Evolutionary conservation across 1,139 yeast species (phyloP), one percentile per base, ranked within the genome.

Genomic region (Torulaspora pretoriensis): DNA sequence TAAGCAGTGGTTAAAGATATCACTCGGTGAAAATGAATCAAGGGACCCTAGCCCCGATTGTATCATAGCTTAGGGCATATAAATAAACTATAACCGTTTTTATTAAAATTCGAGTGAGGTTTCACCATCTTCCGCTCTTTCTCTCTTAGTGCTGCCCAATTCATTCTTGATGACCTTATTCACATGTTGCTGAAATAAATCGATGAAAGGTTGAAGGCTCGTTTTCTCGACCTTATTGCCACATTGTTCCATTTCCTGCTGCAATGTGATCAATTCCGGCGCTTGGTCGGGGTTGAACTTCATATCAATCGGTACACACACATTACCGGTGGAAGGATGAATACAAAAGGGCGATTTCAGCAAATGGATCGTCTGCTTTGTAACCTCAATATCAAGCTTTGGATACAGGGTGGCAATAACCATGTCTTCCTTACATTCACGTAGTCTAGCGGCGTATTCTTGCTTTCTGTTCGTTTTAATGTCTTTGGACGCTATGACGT

Each of bases 271-370:
- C 46, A 90, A 72, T 43, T 83, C 86, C 7, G 98, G 98, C 1
- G 95, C 92, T 10, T 70, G 72, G 55, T 75, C 75, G 1, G 97
- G 97, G 55, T 83, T 80, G 60, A 92, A 92, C 1, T 79, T 78
- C 46, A 60, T 63, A 29, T 53, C 60, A 17, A 92, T 89, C 0
- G 98, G 97, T 6, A 94, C 97, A 78, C 98, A 92, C 3, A 92
- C 86, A 56, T 89, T 85, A n/a, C 97, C 97, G 0, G 99, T 94
- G 5, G 89, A 82, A 1, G 99, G 99, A 63, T 92, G 99, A 39
- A 92, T 82, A 71, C 97, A 92, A 65, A 94, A 92, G n/a, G 99
- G 99, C 1, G 97, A 85, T 63, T 92, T 92, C 58, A 92, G 77
- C 69, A 92, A 81, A 70, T 92, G 99, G 66, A 82, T 87, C 56